phyloP scores from a whole-genome alignment of 139 green algal genomes.

The Yamagishiella unicocca region DNA sequence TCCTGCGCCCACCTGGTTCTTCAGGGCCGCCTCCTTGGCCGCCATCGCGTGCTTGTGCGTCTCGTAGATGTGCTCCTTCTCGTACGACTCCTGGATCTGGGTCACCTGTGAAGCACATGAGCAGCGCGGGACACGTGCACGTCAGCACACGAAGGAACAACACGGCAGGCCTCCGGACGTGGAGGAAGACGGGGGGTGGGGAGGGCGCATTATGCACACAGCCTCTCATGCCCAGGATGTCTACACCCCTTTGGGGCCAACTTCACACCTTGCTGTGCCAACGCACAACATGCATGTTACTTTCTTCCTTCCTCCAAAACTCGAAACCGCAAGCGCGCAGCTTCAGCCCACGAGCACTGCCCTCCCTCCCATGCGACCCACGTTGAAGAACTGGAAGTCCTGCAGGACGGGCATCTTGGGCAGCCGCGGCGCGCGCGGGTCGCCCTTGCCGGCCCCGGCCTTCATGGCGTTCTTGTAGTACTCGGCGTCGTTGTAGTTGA shows the following conservation, averaged over 20 bases:
- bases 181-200: background rate
- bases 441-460: conserved; percentile 45
- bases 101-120: too few relatives aligned
- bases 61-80: conserved; percentile 89
- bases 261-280: too few relatives aligned
- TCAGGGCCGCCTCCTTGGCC: conserved; percentile 66
- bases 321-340: too few relatives aligned
- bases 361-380: too few relatives aligned
- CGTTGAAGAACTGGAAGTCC: conserved; percentile 99
- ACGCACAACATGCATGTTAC: too few relatives aligned
- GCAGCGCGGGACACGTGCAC: too few relatives aligned
- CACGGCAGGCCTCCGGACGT: too few relatives aligned
- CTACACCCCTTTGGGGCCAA: too few relatives aligned
- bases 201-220: conserved; percentile 63
- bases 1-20: conserved; percentile 49
- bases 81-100: conserved; percentile 87
- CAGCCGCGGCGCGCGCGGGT: conserved; percentile 66
- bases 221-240: conserved; percentile 40
- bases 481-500: conserved; percentile 85
- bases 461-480: conserved; percentile 69
- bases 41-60: conserved; percentile 72
- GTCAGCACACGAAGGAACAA: too few relatives aligned
- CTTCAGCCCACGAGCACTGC: too few relatives aligned
- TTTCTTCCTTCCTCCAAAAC: too few relatives aligned
- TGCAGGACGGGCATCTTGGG: conserved; percentile 93